Evolutionary conservation across 2,329 filamentous ascomycete genomes (phyloP).

Genomic region (Pseudocercospora vitis): DNA sequence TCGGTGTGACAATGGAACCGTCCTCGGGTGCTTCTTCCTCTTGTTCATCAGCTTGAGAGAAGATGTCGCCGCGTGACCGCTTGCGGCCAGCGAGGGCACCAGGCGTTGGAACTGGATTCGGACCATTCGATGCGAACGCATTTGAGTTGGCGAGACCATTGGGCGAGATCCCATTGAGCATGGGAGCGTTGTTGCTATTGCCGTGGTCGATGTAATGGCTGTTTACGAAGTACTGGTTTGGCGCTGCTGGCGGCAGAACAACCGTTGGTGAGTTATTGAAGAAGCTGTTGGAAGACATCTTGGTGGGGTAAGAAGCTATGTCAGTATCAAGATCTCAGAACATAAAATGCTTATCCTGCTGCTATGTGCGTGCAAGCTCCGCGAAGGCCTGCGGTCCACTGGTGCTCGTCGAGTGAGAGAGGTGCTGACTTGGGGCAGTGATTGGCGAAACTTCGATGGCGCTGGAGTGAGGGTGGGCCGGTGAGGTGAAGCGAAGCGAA

Average conservation of each 20-base stretch:
- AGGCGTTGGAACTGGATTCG: slow-evolving; percentile 28
- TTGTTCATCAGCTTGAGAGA: slow-evolving; percentile 56
- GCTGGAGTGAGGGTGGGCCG: not conserved
- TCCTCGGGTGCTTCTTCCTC: slow-evolving; percentile 53
- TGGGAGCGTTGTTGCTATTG: slow-evolving; percentile 18
- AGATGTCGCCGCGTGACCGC: slow-evolving; percentile 72
- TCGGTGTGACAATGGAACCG: slow-evolving; percentile 47
- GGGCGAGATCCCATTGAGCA: slow-evolving; percentile 28
- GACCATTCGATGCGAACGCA: slow-evolving; percentile 24
- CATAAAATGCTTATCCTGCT: slow-evolving; percentile 35
- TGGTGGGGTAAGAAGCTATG: slow-evolving; percentile 27
- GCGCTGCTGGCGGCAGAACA: slow-evolving; percentile 46
- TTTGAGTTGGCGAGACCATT: slow-evolving; percentile 28
- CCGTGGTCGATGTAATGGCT: slow-evolving; percentile 30
- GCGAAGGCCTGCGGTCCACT: slow-evolving; percentile 32
- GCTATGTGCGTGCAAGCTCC: slow-evolving; percentile 27
- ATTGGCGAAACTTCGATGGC: not conserved
- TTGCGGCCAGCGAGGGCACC: slow-evolving; percentile 63
- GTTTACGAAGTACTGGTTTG: slow-evolving; percentile 36
- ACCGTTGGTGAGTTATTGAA: slow-evolving; percentile 50
- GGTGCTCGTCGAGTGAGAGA: slow-evolving; percentile 25
- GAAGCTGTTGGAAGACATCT: slow-evolving; percentile 40
- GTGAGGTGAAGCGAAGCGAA: not conserved
- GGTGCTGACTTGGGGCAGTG: not conserved
- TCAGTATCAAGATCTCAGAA: slow-evolving; percentile 37